These are phyloP conservation scores for Polygonum aviculare DNA, from an alignment of 148 eudicot species.

Conservation along the genomic window DNA sequence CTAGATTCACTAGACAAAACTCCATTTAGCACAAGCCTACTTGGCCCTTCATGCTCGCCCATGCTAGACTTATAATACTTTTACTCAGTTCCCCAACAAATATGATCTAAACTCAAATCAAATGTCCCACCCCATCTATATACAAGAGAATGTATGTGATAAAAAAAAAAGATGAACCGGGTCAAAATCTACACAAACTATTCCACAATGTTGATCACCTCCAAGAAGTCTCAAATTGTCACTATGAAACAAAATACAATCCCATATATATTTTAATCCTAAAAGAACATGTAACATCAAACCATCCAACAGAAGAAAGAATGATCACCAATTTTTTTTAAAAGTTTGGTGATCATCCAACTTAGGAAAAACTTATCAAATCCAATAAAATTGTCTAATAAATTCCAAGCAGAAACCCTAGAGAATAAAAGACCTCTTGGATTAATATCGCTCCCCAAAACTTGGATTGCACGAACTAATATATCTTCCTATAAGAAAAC, in stretches of 20 bases:
- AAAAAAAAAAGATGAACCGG: neutral
- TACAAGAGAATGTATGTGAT: too few relatives aligned
- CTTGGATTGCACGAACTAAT: neutral
- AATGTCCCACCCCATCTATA: neutral
- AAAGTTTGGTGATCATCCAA: neutral
- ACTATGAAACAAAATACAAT: neutral
- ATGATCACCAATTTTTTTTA: too few relatives aligned
- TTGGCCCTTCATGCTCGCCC: slow-evolving; percentile 32
- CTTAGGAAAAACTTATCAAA: neutral
- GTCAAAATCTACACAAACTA: neutral
- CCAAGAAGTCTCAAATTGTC: neutral
- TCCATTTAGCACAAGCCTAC: slow-evolving; percentile 15
- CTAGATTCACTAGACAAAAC: slow-evolving; percentile 43
- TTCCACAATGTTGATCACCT: neutral
- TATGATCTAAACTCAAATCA: slow-evolving; percentile 4
- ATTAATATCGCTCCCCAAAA: neutral
- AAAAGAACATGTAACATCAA: neutral
- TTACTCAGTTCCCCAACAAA: slow-evolving; percentile 4
- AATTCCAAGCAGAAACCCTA: neutral
- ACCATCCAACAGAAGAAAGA: neutral
- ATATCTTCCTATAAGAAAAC: neutral
- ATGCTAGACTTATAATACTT: slow-evolving; percentile 18
- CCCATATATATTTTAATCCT: neutral
- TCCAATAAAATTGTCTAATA: neutral
- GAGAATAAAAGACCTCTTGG: neutral